Evolutionary conservation across 345 rosid species (phyloP), one percentile per base, ranked within the genome.

Genomic region (Salix caprea): DNA sequence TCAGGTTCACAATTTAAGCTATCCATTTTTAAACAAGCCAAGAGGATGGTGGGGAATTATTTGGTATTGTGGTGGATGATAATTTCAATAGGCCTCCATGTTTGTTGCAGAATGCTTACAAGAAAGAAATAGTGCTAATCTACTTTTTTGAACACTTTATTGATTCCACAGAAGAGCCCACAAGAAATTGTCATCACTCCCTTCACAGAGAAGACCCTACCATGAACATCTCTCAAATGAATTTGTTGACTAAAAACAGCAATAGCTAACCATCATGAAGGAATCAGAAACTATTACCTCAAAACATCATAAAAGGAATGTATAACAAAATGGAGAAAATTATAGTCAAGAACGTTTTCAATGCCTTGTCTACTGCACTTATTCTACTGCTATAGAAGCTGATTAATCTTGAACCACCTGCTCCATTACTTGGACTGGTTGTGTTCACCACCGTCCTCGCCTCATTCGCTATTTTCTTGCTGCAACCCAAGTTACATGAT

Each of bases 391-490:
- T 42, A 69, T 64, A 62, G 79, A 88, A 70, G 65, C 65, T 79
- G 75, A 58, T 72, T 42, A 77, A 76, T 68, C 80, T 84, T 69
- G 83, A 69, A 44, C 77, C 74, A 46, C 77, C 84, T 56, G 87
- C 84, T 70, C 88, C 86, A 65, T 84, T 83, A 60, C 90, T 86
- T 68, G 78, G 28, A 74, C 60, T 74, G 7, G 94, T 87, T 4
- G 97, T 79, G 84, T 95, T 91, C 73, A 80, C 82, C 34, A 79
- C 87, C 16, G 92, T 77, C 80, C 81, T 89, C 5, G 99, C 89
- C 83, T 68, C 79, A 70, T 88, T 95, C 83, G 84, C 87, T 24
- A 89, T 88, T 84, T 86, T 89, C 86, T 89, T 91, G 75, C 99
- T 95, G 97, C 80, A 87, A 54, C 52, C 73, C 42, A 30, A 65